These are phyloP conservation scores for Metschnikowia cubensis DNA, from an alignment of 805 yeast genomes.

Conservation along the genomic window DNA sequence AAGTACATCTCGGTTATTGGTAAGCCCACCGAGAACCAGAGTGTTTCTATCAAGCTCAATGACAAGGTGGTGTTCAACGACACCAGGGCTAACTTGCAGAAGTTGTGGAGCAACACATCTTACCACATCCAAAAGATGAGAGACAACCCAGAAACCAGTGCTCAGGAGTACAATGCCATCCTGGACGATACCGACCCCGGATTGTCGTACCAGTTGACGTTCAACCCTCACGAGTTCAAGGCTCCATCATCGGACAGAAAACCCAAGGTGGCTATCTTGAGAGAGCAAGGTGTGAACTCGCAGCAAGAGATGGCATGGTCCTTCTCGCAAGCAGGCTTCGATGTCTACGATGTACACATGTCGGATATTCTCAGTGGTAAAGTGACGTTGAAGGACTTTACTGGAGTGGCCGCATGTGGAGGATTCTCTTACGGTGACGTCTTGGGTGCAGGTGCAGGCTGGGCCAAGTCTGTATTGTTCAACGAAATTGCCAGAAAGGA, in stretches of 20 bases:
- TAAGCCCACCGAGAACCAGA: slow-evolving; percentile 55
- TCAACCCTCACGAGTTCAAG: slow-evolving; percentile 49
- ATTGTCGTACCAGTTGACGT: slow-evolving; percentile 74
- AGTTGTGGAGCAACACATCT: slow-evolving; percentile 83
- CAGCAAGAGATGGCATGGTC: slow-evolving; percentile 99
- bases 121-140: slow-evolving; percentile 85
- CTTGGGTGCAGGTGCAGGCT: slow-evolving; percentile 96
- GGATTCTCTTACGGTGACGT: slow-evolving; percentile 99
- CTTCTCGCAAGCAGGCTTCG: slow-evolving; percentile 92
- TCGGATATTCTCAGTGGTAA: slow-evolving; percentile 77
- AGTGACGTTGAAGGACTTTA: slow-evolving; percentile 71
- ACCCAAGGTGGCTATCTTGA: slow-evolving; percentile 91
- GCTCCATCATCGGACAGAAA: slow-evolving; percentile 34
- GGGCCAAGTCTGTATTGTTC: slow-evolving; percentile 95
- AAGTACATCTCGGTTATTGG: slow-evolving; percentile 62
- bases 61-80: slow-evolving; percentile 45
- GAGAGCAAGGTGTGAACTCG: slow-evolving; percentile 98
- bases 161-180: slow-evolving; percentile 75
- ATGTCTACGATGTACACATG: slow-evolving; percentile 94
- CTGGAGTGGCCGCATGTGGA: slow-evolving; percentile 97
- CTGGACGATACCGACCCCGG: slow-evolving; percentile 88
- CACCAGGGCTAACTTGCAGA: slow-evolving; percentile 70
- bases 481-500: slow-evolving; percentile 72
- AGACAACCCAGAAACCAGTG: slow-evolving; percentile 89
- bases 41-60: slow-evolving; percentile 45